These are phyloP conservation scores for Claviceps humidiphila DNA, from an alignment of 2,329 filamentous ascomycete genomes.

Conservation along the genomic window DNA sequence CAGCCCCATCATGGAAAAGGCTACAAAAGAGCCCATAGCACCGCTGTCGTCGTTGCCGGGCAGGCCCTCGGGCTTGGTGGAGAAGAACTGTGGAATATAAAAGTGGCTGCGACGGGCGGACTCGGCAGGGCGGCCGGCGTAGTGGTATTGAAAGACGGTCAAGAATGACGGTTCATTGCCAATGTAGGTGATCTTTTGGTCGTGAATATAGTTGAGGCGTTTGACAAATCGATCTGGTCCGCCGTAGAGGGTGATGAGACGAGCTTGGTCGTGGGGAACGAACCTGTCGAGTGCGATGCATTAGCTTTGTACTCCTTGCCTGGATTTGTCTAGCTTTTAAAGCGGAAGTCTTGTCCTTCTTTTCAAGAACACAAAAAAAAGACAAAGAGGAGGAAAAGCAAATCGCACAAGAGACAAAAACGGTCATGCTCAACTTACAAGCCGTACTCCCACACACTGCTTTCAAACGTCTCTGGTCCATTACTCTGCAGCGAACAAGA, in stretches of 20 bases:
- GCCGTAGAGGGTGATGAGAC: conserved; percentile 45
- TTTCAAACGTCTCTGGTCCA: conserved; percentile 59
- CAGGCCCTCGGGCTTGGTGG: conserved; percentile 43
- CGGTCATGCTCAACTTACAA: conserved; percentile 33
- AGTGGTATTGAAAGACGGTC: conserved; percentile 56
- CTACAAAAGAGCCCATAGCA: conserved; percentile 55
- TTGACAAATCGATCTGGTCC: conserved; percentile 42
- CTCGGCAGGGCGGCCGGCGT: conserved; percentile 47
- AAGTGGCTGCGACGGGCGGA: conserved; percentile 42
- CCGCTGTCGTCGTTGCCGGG: conserved; percentile 61
- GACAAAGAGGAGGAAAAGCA: neutral
- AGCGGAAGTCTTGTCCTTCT: neutral
- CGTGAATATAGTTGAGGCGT: conserved; percentile 52
- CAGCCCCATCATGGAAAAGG: conserved; percentile 55
- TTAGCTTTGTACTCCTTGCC: neutral
- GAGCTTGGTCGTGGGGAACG: conserved; percentile 39
- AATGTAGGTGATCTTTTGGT: conserved; percentile 50
- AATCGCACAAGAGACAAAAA: neutral
- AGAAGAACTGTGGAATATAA: conserved; percentile 54
- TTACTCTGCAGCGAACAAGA: conserved; percentile 47
- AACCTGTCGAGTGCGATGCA: conserved; percentile 17
- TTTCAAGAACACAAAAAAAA: too few relatives aligned
- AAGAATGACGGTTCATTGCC: conserved; percentile 51
- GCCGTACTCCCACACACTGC: conserved; percentile 58
- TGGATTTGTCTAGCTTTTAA: neutral